phyloP scores from a whole-genome alignment of 441 rosid genomes.

The Erodium trifolium region DNA sequence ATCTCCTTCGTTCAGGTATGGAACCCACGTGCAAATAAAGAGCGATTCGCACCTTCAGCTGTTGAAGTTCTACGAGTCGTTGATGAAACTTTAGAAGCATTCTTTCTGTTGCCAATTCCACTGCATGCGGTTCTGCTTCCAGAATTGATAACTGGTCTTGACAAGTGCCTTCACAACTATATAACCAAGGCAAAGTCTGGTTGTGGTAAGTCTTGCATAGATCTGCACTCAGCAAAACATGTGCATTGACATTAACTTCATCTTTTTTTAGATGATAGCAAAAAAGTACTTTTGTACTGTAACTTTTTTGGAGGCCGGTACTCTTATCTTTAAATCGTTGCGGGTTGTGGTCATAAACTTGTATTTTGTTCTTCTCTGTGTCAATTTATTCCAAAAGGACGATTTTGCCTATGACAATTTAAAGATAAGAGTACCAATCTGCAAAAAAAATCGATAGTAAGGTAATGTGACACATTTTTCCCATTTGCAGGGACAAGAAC shows the following conservation, averaged over 20 bases:
- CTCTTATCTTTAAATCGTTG: too few species aligned
- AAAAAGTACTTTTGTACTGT: background rate
- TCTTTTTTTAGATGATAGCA: too few species aligned
- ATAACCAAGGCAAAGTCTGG: slow-evolving; percentile 52
- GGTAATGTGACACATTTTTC: background rate
- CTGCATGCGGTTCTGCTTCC: slow-evolving; percentile 51
- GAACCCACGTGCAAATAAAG: slow-evolving; percentile 51
- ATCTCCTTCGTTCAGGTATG: slow-evolving; percentile 37
- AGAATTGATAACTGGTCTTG: slow-evolving; percentile 44
- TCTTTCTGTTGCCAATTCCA: slow-evolving; percentile 56
- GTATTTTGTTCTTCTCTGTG: too few species aligned
- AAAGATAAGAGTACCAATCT: too few species aligned
- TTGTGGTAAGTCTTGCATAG: slow-evolving; percentile 37
- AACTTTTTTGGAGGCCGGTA: background rate
- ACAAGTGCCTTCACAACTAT: slow-evolving; percentile 50
- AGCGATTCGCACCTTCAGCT: slow-evolving; percentile 47
- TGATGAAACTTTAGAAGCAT: slow-evolving; percentile 67
- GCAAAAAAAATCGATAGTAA: too few species aligned
- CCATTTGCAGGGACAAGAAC: slow-evolving; percentile 35
- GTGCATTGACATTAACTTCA: too few species aligned
- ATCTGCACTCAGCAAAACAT: background rate
- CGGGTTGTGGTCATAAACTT: too few species aligned
- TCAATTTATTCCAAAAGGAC: slow-evolving; percentile 2
- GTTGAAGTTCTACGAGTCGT: slow-evolving; percentile 55
- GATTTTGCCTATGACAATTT: too few species aligned